Percentiles rank a stretch among this genome's conserved stretches.
These are phyloP conservation scores for Gaultheria prostrata DNA, from an alignment of 148 eudicot genomes.

Conservation along the genomic window DNA sequence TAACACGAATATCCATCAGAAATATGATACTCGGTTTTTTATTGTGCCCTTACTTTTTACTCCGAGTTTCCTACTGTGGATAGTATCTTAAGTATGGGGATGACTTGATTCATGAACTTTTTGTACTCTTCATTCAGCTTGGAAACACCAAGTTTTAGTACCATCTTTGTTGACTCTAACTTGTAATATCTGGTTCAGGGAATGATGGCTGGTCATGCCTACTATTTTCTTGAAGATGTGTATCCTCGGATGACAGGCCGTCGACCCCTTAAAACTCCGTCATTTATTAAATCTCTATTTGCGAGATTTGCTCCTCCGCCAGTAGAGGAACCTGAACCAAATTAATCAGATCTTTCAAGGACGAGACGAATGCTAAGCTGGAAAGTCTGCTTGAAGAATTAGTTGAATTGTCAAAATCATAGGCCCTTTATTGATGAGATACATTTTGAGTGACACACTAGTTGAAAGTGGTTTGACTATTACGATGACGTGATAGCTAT, in stretches of 20 bases:
- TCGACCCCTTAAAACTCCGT: constrained; percentile 83
- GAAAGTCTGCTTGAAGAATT: background rate
- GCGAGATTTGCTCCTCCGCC: constrained; percentile 86
- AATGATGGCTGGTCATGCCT: constrained; percentile 98
- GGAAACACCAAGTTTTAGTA: background rate
- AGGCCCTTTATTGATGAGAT: background rate
- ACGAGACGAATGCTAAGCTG: background rate
- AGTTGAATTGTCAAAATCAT: background rate
- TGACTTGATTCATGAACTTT: background rate
- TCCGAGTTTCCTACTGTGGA: background rate
- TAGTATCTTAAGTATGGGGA: background rate
- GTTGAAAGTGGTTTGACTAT: background rate
- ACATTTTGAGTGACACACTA: background rate
- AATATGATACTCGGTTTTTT: background rate
- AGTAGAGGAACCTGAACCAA: constrained; percentile 30
- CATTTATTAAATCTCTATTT: constrained; percentile 62
- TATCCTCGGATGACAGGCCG: constrained; percentile 94
- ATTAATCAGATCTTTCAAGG: constrained; percentile 1
- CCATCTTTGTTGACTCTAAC: background rate
- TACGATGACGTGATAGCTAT: background rate
- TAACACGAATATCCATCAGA: background rate
- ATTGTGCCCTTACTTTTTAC: background rate
- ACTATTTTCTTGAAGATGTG: constrained; percentile 90
- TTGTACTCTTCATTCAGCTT: background rate
- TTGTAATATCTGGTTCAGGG: constrained; percentile 45